Base-by-base conservation (phyloP, 2,329 filamentous ascomycete species). In the Penicillium freii region DNA sequence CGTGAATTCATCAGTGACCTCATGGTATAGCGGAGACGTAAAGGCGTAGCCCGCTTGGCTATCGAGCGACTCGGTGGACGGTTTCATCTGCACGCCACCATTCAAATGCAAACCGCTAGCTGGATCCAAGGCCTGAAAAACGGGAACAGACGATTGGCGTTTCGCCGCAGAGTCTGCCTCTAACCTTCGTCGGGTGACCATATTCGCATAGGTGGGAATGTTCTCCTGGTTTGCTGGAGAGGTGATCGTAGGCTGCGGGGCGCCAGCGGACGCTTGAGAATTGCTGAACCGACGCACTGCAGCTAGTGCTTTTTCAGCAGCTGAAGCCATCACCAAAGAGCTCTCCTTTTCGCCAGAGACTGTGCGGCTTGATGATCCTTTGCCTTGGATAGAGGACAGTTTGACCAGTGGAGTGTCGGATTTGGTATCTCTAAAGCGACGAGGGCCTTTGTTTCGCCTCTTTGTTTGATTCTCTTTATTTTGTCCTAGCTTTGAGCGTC, bases 281-380 rank as follows among this genome's bases (percentile, higher is more conserved):
- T 71, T 70, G 51, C 71, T 77, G 6, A 66, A 66, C 34, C 69
- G 67, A 43, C 77, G 75, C 17, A 78, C 70, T 1, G 75, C 70
- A 6, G 72, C 66, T 6, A 80, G 63, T 15, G 73, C 70, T 54
- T 70, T 69, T 31, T 75, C 72, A 4, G 77, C 77, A 29, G 72
- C 71, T 3, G 76, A 77, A 55, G 62, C 55, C 5, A 62, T 33
- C 15, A 58, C 46, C 27, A 69, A 68, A 52, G 54, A 68, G 56
- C 54, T 65, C 33, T 52, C 58, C 19, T 51, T 54, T 42, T 58
- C 63, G 33, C 57, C 62, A 42, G 61, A 34, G 17, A 57, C 42
- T 11, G 56, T 52, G n/a, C 59, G 64, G 51, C 63, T 71, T 36
- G 67, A 70, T 19, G 66, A 70, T 46, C 69, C 74, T 55, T 67